Evolutionary conservation across 2,329 filamentous ascomycete species (phyloP), one percentile per base, ranked within the genome.

Genomic region (Colletotrichum sp.): DNA sequence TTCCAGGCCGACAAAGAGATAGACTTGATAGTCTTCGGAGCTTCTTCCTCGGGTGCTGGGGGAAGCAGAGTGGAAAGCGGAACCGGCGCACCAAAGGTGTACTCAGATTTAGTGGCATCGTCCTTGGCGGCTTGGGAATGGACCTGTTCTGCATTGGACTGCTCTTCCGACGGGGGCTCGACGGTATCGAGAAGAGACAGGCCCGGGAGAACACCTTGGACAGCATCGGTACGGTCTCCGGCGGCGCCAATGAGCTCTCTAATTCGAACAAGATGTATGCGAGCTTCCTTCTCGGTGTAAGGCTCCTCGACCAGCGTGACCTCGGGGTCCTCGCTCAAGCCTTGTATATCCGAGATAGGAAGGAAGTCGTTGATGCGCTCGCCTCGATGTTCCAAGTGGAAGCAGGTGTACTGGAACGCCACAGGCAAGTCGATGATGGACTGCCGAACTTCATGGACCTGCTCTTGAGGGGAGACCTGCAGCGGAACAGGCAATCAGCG

Each of bases 381-480:
- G 79, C 95, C 95, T 75, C 95, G 93, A 87, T 96, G 93, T 87
- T 98, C 96, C 81, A 99, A 93, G 87, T 99, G 97, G 88, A 99
- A 99, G 89, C 97, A 99, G 69, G 97, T 98, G 88, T 98, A 98
- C 86, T 98, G 96, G 87, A 98, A 97, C 68, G 96, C 98, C 76
- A 94, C 91, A 7, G 97, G 97, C 66, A 96, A 91, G 86, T 99
- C 97, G 86, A 98, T 96, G 83, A 99, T 94, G 77, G 96, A 96
- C 86, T 98, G 97, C 79, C 97, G 95, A 80, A 99, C 93, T 88
- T 99, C 97, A 86, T 98, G 97, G 77, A 98, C 94, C 85, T 98
- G 96, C 87, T 99, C 98, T 89, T 98, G 94, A 79, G 93, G 93
- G 57, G 95, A 96, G 72, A 98, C 94, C 94, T 97, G 81, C 36